Evolutionary conservation across 2,329 filamentous ascomycete genomes (phyloP).

Genomic region (Fusarium pseudonygamai): DNA sequence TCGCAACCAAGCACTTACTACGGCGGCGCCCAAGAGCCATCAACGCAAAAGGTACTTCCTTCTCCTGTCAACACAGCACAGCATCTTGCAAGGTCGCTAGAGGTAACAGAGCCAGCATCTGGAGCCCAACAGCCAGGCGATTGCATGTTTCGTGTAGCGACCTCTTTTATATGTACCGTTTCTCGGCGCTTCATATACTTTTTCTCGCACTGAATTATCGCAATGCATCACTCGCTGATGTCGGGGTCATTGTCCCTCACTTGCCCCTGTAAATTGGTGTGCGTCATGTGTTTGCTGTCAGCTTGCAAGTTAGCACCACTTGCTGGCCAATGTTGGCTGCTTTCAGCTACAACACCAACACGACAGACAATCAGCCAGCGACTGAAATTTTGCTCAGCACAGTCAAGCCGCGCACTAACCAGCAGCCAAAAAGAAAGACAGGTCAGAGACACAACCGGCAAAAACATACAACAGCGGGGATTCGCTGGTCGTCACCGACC

Average conservation of each 20-base stretch:
- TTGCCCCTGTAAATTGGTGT: background rate
- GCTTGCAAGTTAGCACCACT: background rate
- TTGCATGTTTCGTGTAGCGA: background rate
- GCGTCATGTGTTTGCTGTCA: too few relatives aligned
- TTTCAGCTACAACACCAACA: too few relatives aligned
- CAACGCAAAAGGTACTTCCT: background rate
- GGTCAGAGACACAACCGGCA: rapidly evolving
- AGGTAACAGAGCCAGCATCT: background rate
- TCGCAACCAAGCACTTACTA: background rate
- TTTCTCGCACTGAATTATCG: rapidly evolving
- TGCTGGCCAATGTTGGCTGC: background rate
- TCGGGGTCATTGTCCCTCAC: background rate
- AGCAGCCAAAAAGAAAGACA: background rate
- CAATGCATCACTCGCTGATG: background rate
- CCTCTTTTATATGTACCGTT: background rate
- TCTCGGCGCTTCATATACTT: background rate
- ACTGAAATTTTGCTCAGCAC: too few relatives aligned
- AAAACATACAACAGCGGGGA: conserved; percentile 11
- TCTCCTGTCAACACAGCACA: background rate
- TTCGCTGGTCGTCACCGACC: conserved; percentile 12
- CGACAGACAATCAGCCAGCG: too few relatives aligned
- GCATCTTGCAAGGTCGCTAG: background rate
- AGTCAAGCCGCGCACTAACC: rapidly evolving
- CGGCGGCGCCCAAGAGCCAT: background rate
- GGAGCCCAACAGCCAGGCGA: background rate